Evolutionary conservation across 768 basidiomycete genomes (phyloP).

Genomic region (Polyporus arcularius): DNA sequence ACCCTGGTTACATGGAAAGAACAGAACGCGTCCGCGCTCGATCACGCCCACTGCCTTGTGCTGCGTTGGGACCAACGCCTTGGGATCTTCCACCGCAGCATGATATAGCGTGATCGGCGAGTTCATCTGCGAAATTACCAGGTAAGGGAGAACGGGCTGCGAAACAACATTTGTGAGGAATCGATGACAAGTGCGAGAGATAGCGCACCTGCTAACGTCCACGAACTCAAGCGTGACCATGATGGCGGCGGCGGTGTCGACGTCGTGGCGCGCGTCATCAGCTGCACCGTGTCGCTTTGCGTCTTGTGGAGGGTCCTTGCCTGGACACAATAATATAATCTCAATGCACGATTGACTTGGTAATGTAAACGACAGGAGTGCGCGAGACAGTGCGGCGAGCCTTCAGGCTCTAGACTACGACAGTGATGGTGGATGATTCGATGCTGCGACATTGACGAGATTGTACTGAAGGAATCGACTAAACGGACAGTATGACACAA

Average conservation of each 20-base stretch:
- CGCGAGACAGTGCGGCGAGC: conserved; percentile 24
- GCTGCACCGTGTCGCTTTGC: background rate
- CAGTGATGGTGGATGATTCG: conserved; percentile 40
- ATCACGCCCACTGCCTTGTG: conserved; percentile 14
- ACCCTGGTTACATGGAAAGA: conserved; percentile 25
- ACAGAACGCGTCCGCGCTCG: conserved; percentile 13
- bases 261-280: background rate
- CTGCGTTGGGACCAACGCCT: conserved; percentile 7
- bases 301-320: background rate
- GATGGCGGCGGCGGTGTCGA: background rate
- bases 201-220: background rate
- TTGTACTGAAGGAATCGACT: conserved; percentile 23
- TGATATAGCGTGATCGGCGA: conserved; percentile 4
- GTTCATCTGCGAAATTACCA: background rate
- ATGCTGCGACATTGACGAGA: conserved; percentile 46
- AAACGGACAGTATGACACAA: conserved; percentile 27
- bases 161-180: background rate
- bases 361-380: conserved; percentile 28
- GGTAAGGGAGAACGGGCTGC: background rate
- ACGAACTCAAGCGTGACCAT: background rate
- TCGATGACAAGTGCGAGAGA: background rate
- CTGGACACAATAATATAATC: conserved; percentile 18
- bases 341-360: conserved; percentile 19
- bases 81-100: conserved; percentile 10
- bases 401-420: conserved; percentile 38